Evolutionary conservation across 257 asterid genomes (phyloP), one percentile per base, ranked within the genome.

Genomic region (Solanum pimpinellifolium): DNA sequence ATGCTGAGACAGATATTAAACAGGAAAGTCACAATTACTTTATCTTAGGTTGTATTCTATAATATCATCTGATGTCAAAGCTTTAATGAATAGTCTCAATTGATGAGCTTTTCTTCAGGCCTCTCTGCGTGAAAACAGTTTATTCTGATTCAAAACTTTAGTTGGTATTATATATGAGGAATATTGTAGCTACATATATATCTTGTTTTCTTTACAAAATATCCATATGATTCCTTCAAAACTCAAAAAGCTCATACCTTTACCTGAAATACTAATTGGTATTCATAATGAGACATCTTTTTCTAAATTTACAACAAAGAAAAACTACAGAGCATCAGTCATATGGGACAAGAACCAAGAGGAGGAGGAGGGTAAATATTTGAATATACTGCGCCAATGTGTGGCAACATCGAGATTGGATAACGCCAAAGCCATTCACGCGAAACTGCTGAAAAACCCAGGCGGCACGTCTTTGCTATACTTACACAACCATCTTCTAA

Each of bases 401-500:
- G 88, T 89, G 62, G 77, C 83, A 47, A 81, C 92, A 70, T 90
- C 91, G 39, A 88, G 91, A 89, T n/a, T 90, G 0, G 72, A 86
- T 29, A 91, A 86, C 60, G 91, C 91, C 39, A 87, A 86, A 81
- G 74, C 90, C 37, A 84, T 93, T 73, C 97, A 93, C 41, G 94
- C 94, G 44, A 87, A 89, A 2, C 87, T 93, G 73, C 33, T 95
- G 87, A 93, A 92, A 87, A 89, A 88, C 41, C 84, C 91, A 27
- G 21, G 72, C 2, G 6, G 37, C 18, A 80, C 20, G 11, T 85
- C 92, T 80, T 88, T 91, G 73, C 59, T 93, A 41, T 94, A 91
- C 90, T 83, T 90, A 81, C 84, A 89, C 89, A 95, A 94, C 91
- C 91, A 93, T 89, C 89, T 94, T 87, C 52, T 95, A 35, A 91